Base-by-base conservation (phyloP, 176 grass and related monocot species). In the Tuctoria greenei region DNA sequence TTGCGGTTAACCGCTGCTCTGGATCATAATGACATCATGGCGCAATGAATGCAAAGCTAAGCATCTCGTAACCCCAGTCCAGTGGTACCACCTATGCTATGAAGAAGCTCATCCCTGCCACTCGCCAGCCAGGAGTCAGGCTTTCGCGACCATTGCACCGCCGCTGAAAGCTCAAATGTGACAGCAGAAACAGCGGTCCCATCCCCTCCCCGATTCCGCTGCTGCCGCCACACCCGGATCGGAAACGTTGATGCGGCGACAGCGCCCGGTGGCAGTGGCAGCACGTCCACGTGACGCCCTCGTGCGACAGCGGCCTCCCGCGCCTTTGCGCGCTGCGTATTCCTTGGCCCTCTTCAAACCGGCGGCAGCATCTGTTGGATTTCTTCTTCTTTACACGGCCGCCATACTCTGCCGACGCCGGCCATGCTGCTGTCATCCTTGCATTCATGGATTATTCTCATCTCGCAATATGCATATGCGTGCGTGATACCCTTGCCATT, bases 261-360 rank as follows among this genome's bases (percentile, higher is more conserved):
- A n/a, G n/a, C n/a, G n/a, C n/a, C n/a, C n/a, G 44, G 38, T 39
- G 8, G 38, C 38, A 39, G 46, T 55, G 20, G 20, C 20, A 21
- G 24, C 24, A 59, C 10, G 18, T 45, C 56, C 78, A 86, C 72
- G 78, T 82, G 79, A 85, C 17, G 72, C 46, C 78, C 72, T 82
- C 72, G 85, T 77, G 66, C 58, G 25, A 63, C 80, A 35, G 61
- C 61, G 61, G 8, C 46, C 38, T 17, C 34, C 26, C 10, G 4
- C 39, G 6, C 1, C 43, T 45, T 47, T 47, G 45, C 45, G 3
- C 14, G 5, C 40, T 55, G 14, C 41, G 12, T 42, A 61, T 83
- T 70, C 72, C 54, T n/a, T 28, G 6, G 79, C 44, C 24, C 44
- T 7, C 46, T 1, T 11, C 67, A 6, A 35, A 10, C 25, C 26